Evolutionary conservation across 2,329 filamentous ascomycete genomes (phyloP), one percentile per base, ranked within the genome.

Genomic region (Colletotrichum eremochloae): DNA sequence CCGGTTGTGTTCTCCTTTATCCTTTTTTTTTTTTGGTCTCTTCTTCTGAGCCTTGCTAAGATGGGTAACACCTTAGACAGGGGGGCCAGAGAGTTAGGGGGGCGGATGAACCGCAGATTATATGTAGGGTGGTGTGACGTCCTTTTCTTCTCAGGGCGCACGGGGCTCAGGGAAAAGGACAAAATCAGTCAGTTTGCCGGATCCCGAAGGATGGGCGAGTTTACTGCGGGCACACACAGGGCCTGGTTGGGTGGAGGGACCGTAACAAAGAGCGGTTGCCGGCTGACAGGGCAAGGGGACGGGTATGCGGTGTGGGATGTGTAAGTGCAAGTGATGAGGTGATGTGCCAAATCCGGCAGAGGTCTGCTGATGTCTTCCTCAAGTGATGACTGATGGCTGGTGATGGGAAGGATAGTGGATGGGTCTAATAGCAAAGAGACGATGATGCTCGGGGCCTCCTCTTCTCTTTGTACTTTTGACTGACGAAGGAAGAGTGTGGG

Each of bases 151-250:
- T 36, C 50, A 6, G 57, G 56, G 67, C 63, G 67, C 55, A 70
- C 48, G 67, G 29, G 24, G 60, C 60, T 62, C 55, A 18, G 48
- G 15, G n/a, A 55, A 63, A 58, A 61, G 58, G 58, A 72, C 66
- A 60, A 64, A 72, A 69, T 64, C 9, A 42, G 46, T 63, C 60
- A 60, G 53, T 42, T 64, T 61, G 69, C 60, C 69, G 66, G 69
- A 72, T 72, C 60, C 69, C 69, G 69, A 72, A 64, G 69, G 69
- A 69, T 55, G 67, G 69, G 66, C 69, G 66, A 68, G 60, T 46
- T 24, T 24, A 53, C 42, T 57, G 52, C 40, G 66, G 66, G 69
- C 57, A 33, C 40, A 48, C 60, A 46, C 60, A 63, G n/a, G 60
- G 33, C 31, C 44, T 52, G 18, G 18, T 50, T 29, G 3, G 46